Percentiles rank a stretch among this genome's conserved stretches.
phyloP scores from a whole-genome alignment of 1,284 basidiomycete species.

The Rhodotorula sp. region DNA sequence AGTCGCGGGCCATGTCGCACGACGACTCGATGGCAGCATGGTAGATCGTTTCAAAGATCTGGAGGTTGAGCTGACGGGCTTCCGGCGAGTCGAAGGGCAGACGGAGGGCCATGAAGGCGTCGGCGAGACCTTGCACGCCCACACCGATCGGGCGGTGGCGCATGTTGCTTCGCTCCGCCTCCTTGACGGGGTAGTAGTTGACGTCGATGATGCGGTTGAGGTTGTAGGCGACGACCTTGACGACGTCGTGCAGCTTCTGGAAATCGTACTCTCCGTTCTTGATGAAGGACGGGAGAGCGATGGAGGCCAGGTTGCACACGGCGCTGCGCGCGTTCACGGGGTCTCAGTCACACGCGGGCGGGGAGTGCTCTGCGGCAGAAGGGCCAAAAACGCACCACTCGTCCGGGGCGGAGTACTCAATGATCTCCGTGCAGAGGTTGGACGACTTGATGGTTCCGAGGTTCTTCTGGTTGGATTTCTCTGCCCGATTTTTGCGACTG shows the following conservation, averaged over 20 bases:
- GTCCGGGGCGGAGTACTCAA: constrained; percentile 96
- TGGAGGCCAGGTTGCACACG: constrained; percentile 97
- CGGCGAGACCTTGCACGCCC: constrained; percentile 97
- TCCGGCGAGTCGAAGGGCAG: constrained; percentile 91
- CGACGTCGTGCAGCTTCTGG: constrained; percentile 87
- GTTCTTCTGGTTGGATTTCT: constrained; percentile 97
- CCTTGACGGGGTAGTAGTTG: constrained; percentile 88
- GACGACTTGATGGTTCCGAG: constrained; percentile 99
- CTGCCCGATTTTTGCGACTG: constrained; percentile 53
- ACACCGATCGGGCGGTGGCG: constrained; percentile 97
- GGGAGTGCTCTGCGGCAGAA: not conserved
- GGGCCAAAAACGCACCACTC: constrained; percentile 74
- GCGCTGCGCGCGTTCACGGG: constrained; percentile 53
- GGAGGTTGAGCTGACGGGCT: constrained; percentile 83
- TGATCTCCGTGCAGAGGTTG: constrained; percentile 98
- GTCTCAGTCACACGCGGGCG: not conserved
- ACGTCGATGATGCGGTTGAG: constrained; percentile 91
- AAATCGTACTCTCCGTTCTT: constrained; percentile 57
- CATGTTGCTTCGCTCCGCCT: constrained; percentile 90
- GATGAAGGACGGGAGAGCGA: constrained; percentile 74
- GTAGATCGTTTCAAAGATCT: constrained; percentile 99
- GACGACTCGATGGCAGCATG: constrained; percentile 92
- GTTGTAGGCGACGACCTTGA: constrained; percentile 94
- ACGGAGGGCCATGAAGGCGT: constrained; percentile 95
- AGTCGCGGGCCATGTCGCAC: constrained; percentile 69